Percentiles rank a stretch among this genome's conserved stretches.
These are phyloP conservation scores for Candida verbasci DNA, from an alignment of 805 yeast species.

Conservation along the genomic window DNA sequence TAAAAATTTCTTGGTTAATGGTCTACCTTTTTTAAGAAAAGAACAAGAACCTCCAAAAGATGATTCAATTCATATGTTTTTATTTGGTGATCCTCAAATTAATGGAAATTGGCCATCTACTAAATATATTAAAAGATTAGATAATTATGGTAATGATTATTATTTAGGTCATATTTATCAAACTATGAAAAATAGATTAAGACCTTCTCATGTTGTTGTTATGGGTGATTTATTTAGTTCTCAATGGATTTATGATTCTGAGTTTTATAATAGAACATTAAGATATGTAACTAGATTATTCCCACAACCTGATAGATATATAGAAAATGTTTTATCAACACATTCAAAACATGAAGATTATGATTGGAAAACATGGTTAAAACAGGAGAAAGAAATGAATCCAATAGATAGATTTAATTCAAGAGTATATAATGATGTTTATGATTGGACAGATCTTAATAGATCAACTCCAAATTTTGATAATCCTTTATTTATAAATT, in stretches of 20 bases:
- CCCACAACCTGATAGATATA: constrained; percentile 51
- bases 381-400: constrained; percentile 36
- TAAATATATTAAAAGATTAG: constrained; percentile 67
- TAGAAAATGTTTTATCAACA: constrained; percentile 44
- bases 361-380: constrained; percentile 49
- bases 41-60: constrained; percentile 8
- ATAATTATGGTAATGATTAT: constrained; percentile 85
- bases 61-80: constrained; percentile 52
- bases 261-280: constrained; percentile 73
- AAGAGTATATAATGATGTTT: constrained; percentile 48
- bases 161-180: constrained; percentile 80
- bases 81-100: constrained; percentile 97
- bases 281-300: constrained; percentile 71
- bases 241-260: constrained; percentile 91
- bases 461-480: constrained; percentile 31
- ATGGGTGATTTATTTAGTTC: constrained; percentile 91
- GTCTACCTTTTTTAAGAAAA: constrained; percentile 15
- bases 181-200: constrained; percentile 56
- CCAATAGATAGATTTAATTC: constrained; percentile 31
- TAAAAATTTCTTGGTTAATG: constrained; percentile 14
- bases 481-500: constrained; percentile 70
- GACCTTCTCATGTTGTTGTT: constrained; percentile 80
- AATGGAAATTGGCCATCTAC: constrained; percentile 80
- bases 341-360: constrained; percentile 47
- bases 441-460: constrained; percentile 55